Evolutionary conservation across 805 yeast genomes (phyloP).

Genomic region (Candida broadrunensis): DNA sequence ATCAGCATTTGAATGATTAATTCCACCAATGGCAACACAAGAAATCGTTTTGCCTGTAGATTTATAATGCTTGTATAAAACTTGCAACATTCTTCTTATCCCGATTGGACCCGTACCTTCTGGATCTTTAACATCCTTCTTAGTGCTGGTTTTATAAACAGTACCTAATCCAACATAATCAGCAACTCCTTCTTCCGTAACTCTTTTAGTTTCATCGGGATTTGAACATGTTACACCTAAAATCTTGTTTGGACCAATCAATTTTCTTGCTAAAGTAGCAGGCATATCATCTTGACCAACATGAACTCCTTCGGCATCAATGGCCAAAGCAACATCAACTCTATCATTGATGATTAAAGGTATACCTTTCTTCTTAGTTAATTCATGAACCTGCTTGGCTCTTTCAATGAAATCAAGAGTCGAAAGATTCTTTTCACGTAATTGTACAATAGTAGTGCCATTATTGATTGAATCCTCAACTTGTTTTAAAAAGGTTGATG

Average conservation of each 20-base stretch:
- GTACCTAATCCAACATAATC: conserved; percentile 89
- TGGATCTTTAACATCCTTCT: conserved; percentile 53
- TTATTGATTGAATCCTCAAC: conserved; percentile 60
- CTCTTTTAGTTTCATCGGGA: conserved; percentile 52
- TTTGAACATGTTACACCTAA: conserved; percentile 75
- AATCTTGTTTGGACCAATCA: conserved; percentile 72
- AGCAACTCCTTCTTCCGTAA: conserved; percentile 46
- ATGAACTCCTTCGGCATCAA: conserved; percentile 89
- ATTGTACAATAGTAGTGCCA: conserved; percentile 80
- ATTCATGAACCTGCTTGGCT: conserved; percentile 57
- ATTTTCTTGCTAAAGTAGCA: conserved; percentile 50
- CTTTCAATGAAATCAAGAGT: conserved; percentile 64
- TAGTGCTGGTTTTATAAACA: conserved; percentile 71
- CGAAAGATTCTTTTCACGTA: conserved; percentile 73
- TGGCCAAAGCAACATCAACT: conserved; percentile 83
- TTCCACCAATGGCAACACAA: conserved; percentile 81
- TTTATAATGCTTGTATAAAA: conserved; percentile 28
- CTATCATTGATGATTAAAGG: conserved; percentile 87
- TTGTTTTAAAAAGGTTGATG: conserved; percentile 50
- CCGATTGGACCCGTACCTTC: conserved; percentile 61
- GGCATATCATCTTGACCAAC: conserved; percentile 91
- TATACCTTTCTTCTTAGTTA: conserved; percentile 58
- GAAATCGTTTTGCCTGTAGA: conserved; percentile 35
- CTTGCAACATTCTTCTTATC: conserved; percentile 48
- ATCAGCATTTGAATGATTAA: conserved; percentile 60